Evolutionary conservation across 768 basidiomycete genomes (phyloP).

Genomic region (Collybia sp.): DNA sequence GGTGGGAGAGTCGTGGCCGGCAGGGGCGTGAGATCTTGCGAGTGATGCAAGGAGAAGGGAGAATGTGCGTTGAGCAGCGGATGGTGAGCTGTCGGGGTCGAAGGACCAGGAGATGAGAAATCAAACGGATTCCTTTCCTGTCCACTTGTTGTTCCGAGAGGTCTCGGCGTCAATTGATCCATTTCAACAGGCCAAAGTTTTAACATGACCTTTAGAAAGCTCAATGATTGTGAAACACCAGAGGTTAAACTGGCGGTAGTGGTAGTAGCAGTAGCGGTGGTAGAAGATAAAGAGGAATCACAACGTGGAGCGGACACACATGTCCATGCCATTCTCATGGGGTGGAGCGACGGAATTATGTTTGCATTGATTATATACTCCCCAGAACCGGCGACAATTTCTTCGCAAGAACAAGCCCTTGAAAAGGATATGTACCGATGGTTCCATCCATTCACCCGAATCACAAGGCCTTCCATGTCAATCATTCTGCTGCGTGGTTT

Average conservation of each 20-base stretch:
- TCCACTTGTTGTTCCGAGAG: conserved; percentile 27
- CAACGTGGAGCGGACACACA: background rate
- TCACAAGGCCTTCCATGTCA: background rate
- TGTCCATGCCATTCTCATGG: too few species aligned
- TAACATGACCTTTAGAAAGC: conserved; percentile 44
- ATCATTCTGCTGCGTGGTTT: conserved; percentile 11
- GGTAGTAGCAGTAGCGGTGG: conserved; percentile 9
- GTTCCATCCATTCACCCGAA: too few species aligned
- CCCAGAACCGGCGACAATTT: background rate
- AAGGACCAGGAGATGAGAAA: conserved; percentile 15
- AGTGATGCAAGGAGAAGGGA: conserved; percentile 19
- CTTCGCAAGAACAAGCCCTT: too few species aligned
- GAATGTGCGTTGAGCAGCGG: conserved; percentile 28
- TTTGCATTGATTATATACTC: background rate
- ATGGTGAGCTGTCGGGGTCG: conserved; percentile 28
- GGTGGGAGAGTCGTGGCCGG: conserved; percentile 40
- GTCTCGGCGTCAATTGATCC: conserved; percentile 62
- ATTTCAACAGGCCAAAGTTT: conserved; percentile 60
- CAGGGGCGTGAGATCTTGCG: conserved; percentile 34
- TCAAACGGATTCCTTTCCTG: conserved; percentile 62
- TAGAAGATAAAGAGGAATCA: background rate
- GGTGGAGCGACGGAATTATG: background rate
- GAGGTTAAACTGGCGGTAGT: conserved; percentile 14
- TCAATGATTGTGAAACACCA: conserved; percentile 8
- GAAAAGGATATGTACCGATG: too few species aligned